Evolutionary conservation across 306 rosid genomes (phyloP).

Genomic region (Cyamopsis tetragonoloba): DNA sequence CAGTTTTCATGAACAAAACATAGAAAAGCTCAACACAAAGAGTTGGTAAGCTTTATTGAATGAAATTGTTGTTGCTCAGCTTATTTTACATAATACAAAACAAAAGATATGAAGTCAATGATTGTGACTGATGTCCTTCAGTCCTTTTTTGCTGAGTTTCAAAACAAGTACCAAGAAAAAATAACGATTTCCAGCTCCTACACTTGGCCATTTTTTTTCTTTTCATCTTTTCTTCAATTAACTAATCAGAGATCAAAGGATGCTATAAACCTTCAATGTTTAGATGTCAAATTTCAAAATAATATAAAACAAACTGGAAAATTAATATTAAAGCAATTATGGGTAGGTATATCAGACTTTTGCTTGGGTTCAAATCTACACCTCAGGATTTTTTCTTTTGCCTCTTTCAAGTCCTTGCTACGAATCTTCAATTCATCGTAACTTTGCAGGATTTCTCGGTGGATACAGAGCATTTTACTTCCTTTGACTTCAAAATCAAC

Average conservation of each 20-base stretch:
- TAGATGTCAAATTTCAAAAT: neutral
- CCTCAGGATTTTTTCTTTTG: conserved; percentile 63
- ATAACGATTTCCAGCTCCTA: neutral
- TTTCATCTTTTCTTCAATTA: conserved; percentile 1
- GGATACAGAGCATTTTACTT: conserved; percentile 28
- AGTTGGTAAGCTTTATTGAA: no score
- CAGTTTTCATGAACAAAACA: neutral
- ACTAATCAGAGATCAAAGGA: neutral
- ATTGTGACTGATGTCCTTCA: neutral
- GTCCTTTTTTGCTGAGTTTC: neutral
- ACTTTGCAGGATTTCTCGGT: conserved; percentile 44
- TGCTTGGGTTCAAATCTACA: conserved; percentile 27
- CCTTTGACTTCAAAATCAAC: conserved; percentile 35
- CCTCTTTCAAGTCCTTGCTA: conserved; percentile 40
- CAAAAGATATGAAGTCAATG: neutral
- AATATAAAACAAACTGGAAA: neutral
- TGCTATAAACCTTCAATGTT: neutral
- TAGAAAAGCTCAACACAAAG: neutral
- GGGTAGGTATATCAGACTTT: neutral
- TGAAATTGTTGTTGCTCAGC: neutral
- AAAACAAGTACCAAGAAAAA: neutral
- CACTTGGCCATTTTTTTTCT: neutral
- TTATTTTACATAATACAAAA: neutral
- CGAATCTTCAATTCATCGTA: conserved; percentile 39
- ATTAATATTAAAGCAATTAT: neutral